Conservation (phyloP, 2,329 filamentous ascomycete genomes). For the Pseudogymnoascus sp. region DNA sequence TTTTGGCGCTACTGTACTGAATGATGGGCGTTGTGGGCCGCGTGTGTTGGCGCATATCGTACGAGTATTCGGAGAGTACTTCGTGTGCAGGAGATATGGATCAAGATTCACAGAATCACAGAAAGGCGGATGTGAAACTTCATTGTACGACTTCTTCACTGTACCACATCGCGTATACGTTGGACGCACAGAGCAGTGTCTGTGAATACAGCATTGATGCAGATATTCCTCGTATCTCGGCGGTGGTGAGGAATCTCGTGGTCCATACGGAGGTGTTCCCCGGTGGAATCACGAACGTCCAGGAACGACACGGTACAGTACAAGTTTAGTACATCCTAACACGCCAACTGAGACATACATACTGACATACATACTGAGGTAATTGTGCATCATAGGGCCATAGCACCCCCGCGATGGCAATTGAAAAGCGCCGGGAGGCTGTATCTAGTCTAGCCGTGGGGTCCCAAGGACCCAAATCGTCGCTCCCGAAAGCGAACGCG, state of each 20-base stretch:
- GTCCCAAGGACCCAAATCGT: background rate
- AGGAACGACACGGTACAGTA: background rate
- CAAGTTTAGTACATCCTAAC: background rate
- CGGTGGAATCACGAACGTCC: background rate
- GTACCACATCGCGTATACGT: background rate
- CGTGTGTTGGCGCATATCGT: background rate
- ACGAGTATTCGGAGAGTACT: background rate
- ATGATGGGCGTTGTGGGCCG: background rate
- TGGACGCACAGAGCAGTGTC: background rate
- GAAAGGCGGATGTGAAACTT: background rate
- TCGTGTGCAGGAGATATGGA: background rate
- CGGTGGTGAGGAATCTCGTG: background rate
- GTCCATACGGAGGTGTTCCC: too few relatives aligned
- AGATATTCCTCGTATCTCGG: background rate
- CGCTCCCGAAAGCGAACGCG: background rate
- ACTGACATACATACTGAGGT: constrained; percentile 1
- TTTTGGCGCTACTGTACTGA: background rate
- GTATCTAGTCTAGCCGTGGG: background rate
- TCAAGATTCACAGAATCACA: background rate
- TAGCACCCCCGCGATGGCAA: background rate
- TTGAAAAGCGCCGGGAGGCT: background rate
- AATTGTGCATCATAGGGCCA: background rate
- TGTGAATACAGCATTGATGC: background rate
- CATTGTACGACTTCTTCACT: background rate
- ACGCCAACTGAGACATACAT: constrained; percentile 4